phyloP scores from a whole-genome alignment of 73 alveolate genomes.

The Durusdinium trenchii region DNA sequence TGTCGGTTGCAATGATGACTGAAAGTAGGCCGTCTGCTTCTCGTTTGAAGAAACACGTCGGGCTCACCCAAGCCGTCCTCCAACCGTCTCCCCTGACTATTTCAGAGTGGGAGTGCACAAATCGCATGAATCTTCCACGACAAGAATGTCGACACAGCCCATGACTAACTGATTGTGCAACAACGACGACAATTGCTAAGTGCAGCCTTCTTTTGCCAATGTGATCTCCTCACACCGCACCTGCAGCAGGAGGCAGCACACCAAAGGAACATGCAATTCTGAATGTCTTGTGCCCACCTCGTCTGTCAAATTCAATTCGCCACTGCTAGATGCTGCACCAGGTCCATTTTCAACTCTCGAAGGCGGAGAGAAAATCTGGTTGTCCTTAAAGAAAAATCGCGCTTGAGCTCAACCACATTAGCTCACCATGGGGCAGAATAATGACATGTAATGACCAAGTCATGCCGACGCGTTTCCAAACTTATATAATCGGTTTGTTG shows the following conservation, averaged over 20 bases:
- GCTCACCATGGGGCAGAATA: not conserved
- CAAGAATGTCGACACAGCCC: not conserved
- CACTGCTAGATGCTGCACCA: not conserved
- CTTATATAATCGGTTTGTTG: too few species aligned
- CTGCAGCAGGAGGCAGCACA: too few species aligned
- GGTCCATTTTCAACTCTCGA: not conserved
- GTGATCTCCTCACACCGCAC: constrained; percentile 49
- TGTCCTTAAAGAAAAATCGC: too few species aligned
- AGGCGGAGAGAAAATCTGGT: constrained; percentile 23
- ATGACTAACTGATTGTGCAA: not conserved
- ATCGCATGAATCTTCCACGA: not conserved
- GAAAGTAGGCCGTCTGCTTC: too few species aligned
- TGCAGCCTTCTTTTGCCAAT: not conserved
- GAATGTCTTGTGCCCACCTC: constrained; percentile 30
- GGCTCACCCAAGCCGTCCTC: constrained; percentile 19
- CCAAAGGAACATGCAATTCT: not conserved
- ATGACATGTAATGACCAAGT: not conserved
- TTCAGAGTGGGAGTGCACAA: not conserved
- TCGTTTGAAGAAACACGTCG: not conserved
- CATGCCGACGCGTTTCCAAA: constrained; percentile 14
- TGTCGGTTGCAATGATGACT: too few species aligned
- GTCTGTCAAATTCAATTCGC: constrained; percentile 12
- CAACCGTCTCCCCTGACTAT: not conserved
- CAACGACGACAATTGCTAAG: not conserved
- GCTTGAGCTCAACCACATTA: not conserved